phyloP scores from a whole-genome alignment of 108 stramenopile genomes.

The Parietichytrium sp. region DNA sequence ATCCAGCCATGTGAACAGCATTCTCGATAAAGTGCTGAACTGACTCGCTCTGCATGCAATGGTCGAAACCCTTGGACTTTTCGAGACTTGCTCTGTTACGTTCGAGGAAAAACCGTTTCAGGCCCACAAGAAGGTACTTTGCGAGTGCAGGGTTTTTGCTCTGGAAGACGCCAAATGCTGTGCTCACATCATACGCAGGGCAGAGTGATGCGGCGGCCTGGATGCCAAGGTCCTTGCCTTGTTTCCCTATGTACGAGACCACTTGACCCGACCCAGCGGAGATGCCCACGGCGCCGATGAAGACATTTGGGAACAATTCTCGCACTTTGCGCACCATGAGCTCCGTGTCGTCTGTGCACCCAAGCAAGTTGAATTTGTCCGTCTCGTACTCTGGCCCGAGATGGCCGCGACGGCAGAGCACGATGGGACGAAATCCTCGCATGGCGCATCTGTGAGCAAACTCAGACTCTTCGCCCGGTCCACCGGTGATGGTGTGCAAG shows the following conservation, averaged over 20 bases:
- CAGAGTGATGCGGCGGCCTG: constrained; percentile 35
- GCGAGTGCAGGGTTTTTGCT: neutral
- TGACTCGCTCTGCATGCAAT: constrained; percentile 18
- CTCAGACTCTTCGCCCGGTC: neutral
- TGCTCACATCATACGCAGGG: neutral
- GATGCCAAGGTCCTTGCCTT: neutral
- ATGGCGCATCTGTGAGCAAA: neutral
- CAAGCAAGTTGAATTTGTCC: neutral
- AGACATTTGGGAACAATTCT: neutral
- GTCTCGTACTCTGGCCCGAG: neutral
- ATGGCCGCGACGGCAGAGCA: neutral
- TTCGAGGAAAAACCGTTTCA: neutral
- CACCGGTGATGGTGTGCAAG: constrained; percentile 28
- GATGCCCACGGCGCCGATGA: neutral
- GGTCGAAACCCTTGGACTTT: neutral
- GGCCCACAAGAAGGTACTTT: neutral
- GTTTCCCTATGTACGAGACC: constrained; percentile 17
- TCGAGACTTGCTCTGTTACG: neutral
- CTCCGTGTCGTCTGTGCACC: constrained; percentile 13
- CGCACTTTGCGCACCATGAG: neutral
- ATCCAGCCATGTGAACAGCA: neutral
- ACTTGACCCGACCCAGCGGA: constrained; percentile 20
- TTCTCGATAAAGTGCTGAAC: constrained; percentile 4
- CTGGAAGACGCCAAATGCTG: neutral
- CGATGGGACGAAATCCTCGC: neutral